Conservation (phyloP, 148 eudicot species). For the Spergularia bocconei region DNA sequence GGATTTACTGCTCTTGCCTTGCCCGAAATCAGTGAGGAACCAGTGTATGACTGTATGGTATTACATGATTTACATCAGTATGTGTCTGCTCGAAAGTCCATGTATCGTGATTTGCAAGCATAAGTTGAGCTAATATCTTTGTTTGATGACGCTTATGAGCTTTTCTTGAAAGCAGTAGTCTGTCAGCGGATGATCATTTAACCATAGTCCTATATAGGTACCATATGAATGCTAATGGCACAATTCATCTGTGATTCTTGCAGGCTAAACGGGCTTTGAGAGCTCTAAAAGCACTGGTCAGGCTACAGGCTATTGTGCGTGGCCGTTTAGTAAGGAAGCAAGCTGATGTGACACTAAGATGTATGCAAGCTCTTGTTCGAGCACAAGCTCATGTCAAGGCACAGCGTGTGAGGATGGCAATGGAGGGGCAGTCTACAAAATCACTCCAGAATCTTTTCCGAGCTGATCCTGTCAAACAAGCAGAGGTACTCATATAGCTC, state of each 20-base stretch:
- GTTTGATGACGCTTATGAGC: no score
- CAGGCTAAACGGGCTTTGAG: constrained; percentile 79
- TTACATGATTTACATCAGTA: no score
- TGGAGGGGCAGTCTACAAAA: constrained; percentile 29
- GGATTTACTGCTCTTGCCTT: no score
- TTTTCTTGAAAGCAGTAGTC: no score
- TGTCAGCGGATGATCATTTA: no score
- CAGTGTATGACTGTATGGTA: no score
- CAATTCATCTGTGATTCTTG: background rate
- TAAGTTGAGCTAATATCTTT: no score
- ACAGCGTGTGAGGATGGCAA: constrained; percentile 36
- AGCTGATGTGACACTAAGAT: constrained; percentile 74
- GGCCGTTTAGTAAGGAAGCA: constrained; percentile 83
- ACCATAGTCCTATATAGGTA: background rate
- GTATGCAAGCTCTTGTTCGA: constrained; percentile 93
- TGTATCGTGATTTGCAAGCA: no score
- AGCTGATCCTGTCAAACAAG: constrained; percentile 52
- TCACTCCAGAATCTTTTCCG: constrained; percentile 20
- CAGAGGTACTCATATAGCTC: constrained; percentile 46
- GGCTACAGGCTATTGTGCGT: constrained; percentile 81
- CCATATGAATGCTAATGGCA: background rate
- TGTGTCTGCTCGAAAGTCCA: no score
- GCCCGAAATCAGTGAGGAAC: no score
- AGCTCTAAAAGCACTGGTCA: constrained; percentile 77
- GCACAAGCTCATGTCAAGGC: constrained; percentile 75